Conservation (phyloP, 1,284 basidiomycete species). For the Lentinula novae-zelandiae region DNA sequence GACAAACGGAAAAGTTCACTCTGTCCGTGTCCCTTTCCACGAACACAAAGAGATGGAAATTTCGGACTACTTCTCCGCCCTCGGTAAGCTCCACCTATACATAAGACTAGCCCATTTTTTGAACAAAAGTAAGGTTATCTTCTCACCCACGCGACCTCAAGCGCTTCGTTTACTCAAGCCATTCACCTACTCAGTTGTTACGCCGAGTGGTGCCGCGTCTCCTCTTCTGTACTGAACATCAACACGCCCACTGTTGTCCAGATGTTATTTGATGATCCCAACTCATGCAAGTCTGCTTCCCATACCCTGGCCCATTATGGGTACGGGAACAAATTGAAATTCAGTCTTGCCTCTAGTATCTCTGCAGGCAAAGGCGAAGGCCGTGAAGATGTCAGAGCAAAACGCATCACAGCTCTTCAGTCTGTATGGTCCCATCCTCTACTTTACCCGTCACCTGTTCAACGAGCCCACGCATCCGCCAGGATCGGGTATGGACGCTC, state of each 20-base stretch:
- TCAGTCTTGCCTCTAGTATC: slow-evolving; percentile 17
- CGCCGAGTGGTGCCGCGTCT: slow-evolving; percentile 17
- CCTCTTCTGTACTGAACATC: slow-evolving; percentile 11
- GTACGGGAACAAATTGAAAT: slow-evolving; percentile 1
- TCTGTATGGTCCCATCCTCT: slow-evolving; percentile 13
- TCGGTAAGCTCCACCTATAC: slow-evolving; percentile 8
- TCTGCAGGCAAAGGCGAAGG: slow-evolving; percentile 17
- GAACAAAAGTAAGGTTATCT: slow-evolving; percentile 12
- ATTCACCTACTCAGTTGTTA: slow-evolving; percentile 12
- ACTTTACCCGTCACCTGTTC: slow-evolving; percentile 16
- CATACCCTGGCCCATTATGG: background rate
- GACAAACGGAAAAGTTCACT: background rate
- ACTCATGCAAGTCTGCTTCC: background rate
- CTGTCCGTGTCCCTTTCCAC: slow-evolving; percentile 14
- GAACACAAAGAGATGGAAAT: slow-evolving; percentile 11
- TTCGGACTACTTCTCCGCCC: slow-evolving; percentile 17
- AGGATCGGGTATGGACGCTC: slow-evolving; percentile 7
- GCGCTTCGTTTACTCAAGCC: slow-evolving; percentile 9
- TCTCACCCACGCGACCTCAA: slow-evolving; percentile 8
- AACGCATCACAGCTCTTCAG: slow-evolving; percentile 11
- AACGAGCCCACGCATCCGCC: slow-evolving; percentile 15
- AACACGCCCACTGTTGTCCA: slow-evolving; percentile 22
- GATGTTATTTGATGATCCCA: slow-evolving; percentile 9
- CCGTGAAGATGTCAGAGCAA: slow-evolving; percentile 13
- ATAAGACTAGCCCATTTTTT: background rate